Conservation (phyloP, 2,329 filamentous ascomycete genomes). For the Cladosporium sp. region DNA sequence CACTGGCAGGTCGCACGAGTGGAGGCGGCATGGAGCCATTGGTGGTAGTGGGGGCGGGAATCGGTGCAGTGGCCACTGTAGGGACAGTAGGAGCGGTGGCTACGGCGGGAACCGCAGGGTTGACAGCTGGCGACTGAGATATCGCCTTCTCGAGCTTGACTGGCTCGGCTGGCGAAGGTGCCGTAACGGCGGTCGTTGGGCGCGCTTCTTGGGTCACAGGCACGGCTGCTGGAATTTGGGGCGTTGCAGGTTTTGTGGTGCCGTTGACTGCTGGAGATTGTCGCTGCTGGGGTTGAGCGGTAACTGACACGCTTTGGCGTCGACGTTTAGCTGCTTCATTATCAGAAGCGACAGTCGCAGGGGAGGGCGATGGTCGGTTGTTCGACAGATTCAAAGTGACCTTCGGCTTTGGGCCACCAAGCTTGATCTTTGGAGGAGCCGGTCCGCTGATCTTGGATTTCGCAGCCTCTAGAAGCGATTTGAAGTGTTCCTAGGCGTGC, state of each 20-base stretch:
- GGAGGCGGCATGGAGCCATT: conserved; percentile 37
- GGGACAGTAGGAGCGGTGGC: conserved; percentile 14
- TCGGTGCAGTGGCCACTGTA: conserved; percentile 24
- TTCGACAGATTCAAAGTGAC: conserved; percentile 42
- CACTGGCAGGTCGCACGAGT: conserved; percentile 30
- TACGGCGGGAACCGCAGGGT: conserved; percentile 31
- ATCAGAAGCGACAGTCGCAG: conserved; percentile 55
- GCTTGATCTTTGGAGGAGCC: conserved; percentile 70
- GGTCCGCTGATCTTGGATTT: conserved; percentile 73
- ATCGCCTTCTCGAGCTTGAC: conserved; percentile 44
- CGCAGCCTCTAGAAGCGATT: conserved; percentile 67
- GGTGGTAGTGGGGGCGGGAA: conserved; percentile 14
- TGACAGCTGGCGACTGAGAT: conserved; percentile 46
- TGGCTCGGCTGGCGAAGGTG: conserved; percentile 29
- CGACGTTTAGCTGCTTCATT: conserved; percentile 56
- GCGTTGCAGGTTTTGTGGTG: conserved; percentile 36
- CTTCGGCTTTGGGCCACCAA: conserved; percentile 52
- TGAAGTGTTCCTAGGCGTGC: conserved; percentile 62
- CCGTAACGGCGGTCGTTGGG: conserved; percentile 36
- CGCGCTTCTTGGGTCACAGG: conserved; percentile 35
- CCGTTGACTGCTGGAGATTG: conserved; percentile 29
- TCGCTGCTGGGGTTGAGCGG: conserved; percentile 44
- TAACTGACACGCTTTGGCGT: conserved; percentile 52
- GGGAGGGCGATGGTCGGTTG: conserved; percentile 38
- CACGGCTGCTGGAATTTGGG: conserved; percentile 22